Base-by-base conservation (phyloP, 2,329 filamentous ascomycete species). In the Colletotrichum graminicola region DNA sequence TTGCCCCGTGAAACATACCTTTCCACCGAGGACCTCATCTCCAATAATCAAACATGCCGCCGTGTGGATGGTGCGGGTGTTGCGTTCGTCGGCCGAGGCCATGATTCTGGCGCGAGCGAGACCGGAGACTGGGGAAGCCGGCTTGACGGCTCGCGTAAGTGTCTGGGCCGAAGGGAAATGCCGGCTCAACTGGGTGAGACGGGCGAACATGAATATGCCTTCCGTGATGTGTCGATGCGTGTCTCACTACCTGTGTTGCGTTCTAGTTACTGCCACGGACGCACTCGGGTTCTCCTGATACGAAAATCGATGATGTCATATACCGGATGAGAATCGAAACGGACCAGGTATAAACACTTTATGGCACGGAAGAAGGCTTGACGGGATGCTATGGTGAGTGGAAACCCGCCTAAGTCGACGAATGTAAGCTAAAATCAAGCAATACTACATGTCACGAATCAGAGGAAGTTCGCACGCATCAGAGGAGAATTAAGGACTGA, bases 21-120 rank as follows among this genome's bases (percentile, higher is more conserved):
- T 98, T 76, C 96, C 95, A 29, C 94, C 95, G 5, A 98, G 86
- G 6, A 98, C 94, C 81, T 98, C 95, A 82, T 98, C 95, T n/a
- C 95, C 95, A 77, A 99, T 98, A 72, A 99, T 94, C 74, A 98
- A 83, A 81, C 94, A 97, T 67, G 93, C 95, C 14, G 95, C 96
- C 57, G 95, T 98, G 79, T 94, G 91, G 76, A 98, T 97, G 72
- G 88, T 90, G 78, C 91, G 86, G 76, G 87, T 84, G 77, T 87
- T 87, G 74, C 88, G 86, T 77, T 89, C 85, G 71, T 86, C 84
- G 71, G 85, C 79, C 76, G 83, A 82, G 73, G 82, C 83, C 83
- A 87, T 88, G 77, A 80, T 79, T 76, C 75, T 75, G 34, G 45
- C 43, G 39, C 77, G 78, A 26, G 74, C 73, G 47, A 78, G 59